A percentile compares a stretch with the other conserved stretches of the same genome.
Evolutionary conservation across 108 stramenopile genomes (phyloP).

Genomic region (Fistulifera pelliculosa): DNA sequence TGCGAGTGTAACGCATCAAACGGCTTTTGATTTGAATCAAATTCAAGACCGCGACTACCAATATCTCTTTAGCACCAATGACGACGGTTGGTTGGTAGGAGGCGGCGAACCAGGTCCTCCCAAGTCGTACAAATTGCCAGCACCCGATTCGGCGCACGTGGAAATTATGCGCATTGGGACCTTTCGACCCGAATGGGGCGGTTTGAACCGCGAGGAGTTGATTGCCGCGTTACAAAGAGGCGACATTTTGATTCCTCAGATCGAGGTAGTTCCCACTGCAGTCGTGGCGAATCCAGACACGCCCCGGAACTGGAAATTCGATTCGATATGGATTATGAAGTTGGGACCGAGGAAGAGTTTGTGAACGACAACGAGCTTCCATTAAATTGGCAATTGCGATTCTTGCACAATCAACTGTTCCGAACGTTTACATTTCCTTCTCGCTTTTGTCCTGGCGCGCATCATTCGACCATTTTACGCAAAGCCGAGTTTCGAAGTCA

Average conservation of each 20-base stretch:
- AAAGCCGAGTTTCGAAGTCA: conserved; percentile 79
- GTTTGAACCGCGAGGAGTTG: conserved; percentile 54
- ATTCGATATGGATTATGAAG: conserved; percentile 71
- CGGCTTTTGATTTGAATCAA: conserved; percentile 70
- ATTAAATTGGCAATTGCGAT: conserved; percentile 76
- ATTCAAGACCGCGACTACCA: conserved; percentile 59
- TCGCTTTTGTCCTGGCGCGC: conserved; percentile 78
- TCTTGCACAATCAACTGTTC: conserved; percentile 84
- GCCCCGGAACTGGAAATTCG: conserved; percentile 83
- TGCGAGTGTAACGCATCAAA: conserved; percentile 68
- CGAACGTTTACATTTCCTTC: conserved; percentile 60
- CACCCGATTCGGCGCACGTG: conserved; percentile 77
- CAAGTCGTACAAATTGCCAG: conserved; percentile 65
- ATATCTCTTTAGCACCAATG: conserved; percentile 64
- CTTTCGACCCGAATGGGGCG: conserved; percentile 74
- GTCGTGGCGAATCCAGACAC: conserved; percentile 75
- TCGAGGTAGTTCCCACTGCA: conserved; percentile 72
- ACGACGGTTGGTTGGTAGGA: conserved; percentile 88
- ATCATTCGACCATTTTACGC: conserved; percentile 79
- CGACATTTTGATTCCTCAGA: conserved; percentile 78
- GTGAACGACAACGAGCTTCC: conserved; percentile 32
- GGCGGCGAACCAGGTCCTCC: conserved; percentile 88
- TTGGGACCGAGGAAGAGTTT: conserved; percentile 15
- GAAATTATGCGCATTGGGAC: conserved; percentile 86
- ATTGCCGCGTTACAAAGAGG: conserved; percentile 51